Conservation (phyloP, 2,329 filamentous ascomycete species). For the Stagonosporopsis vannaccii region DNA sequence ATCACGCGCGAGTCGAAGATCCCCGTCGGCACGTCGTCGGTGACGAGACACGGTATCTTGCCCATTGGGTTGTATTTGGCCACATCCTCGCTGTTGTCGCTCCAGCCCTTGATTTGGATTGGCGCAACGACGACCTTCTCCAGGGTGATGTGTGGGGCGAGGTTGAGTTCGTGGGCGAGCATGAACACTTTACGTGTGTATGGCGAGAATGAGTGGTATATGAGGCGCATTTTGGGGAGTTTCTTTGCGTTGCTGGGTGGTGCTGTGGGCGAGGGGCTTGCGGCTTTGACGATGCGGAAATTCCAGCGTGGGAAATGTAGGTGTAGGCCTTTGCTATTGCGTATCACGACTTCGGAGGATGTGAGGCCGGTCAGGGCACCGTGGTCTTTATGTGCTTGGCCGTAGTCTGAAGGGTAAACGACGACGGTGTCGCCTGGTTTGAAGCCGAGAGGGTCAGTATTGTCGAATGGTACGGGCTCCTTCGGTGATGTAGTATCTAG, state of each 20-base stretch:
- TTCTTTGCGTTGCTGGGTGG: constrained; percentile 4
- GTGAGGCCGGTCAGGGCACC: constrained; percentile 41
- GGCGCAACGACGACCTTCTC: constrained; percentile 44
- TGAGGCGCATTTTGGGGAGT: constrained; percentile 36
- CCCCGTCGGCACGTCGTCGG: constrained; percentile 33
- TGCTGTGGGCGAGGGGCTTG: not conserved
- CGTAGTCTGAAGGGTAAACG: constrained; percentile 43
- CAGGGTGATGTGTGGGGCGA: constrained; percentile 33
- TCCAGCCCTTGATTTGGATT: constrained; percentile 37
- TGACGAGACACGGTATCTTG: constrained; percentile 40
- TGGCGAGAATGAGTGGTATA: constrained; percentile 41
- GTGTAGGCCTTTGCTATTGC: constrained; percentile 33
- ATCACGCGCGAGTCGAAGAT: constrained; percentile 42
- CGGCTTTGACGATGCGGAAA: constrained; percentile 38
- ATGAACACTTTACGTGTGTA: constrained; percentile 41
- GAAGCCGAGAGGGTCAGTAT: constrained; percentile 62
- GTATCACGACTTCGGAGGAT: constrained; percentile 36
- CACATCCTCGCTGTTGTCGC: constrained; percentile 40
- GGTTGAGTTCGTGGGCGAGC: constrained; percentile 36
- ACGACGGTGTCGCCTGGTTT: constrained; percentile 62
- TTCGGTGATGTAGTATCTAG: constrained; percentile 58
- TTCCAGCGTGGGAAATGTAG: constrained; percentile 52
- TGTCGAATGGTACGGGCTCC: constrained; percentile 55
- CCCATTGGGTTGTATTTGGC: constrained; percentile 38
- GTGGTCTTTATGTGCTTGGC: constrained; percentile 36